Evolutionary conservation across 2,329 filamentous ascomycete genomes (phyloP).

Genomic region (Cercospora zeae-maydis): DNA sequence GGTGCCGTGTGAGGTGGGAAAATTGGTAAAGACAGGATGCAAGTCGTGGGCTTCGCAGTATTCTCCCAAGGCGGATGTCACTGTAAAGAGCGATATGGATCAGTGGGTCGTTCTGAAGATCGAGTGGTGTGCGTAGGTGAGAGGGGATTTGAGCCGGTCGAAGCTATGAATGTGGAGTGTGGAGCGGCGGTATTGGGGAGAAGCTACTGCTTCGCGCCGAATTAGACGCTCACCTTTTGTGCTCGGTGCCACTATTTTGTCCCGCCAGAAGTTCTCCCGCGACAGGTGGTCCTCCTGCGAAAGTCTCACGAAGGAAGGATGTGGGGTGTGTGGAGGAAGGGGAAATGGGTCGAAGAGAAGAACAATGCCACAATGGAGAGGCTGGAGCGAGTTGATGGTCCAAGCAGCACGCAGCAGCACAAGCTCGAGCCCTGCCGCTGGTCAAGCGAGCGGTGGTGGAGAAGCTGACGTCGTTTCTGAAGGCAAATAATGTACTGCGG

Average conservation of each 20-base stretch:
- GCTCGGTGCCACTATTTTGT: not conserved
- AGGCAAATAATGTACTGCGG: not conserved
- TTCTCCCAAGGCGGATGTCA: not conserved
- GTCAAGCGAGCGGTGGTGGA: not conserved
- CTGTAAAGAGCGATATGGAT: conserved; percentile 1
- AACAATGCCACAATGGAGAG: not conserved
- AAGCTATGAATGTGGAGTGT: not conserved
- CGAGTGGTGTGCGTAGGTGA: not conserved
- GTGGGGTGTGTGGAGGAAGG: not conserved
- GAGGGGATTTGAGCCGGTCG: not conserved
- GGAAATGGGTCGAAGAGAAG: not conserved
- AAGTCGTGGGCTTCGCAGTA: not conserved
- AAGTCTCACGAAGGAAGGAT: not conserved
- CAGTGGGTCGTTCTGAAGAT: not conserved
- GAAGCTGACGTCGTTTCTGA: not conserved
- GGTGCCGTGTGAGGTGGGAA: not conserved
- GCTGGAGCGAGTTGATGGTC: not conserved
- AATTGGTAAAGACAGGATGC: conserved; percentile 9
- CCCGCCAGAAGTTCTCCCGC: not conserved
- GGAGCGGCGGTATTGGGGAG: not conserved
- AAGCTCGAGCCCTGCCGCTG: not conserved
- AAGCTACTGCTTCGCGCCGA: not conserved
- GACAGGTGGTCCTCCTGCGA: not conserved
- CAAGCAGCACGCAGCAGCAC: not conserved
- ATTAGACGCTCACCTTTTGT: not conserved